These are phyloP conservation scores for Aspergillus pseudonomiae DNA, from an alignment of 2,329 filamentous ascomycete genomes.

Conservation along the genomic window DNA sequence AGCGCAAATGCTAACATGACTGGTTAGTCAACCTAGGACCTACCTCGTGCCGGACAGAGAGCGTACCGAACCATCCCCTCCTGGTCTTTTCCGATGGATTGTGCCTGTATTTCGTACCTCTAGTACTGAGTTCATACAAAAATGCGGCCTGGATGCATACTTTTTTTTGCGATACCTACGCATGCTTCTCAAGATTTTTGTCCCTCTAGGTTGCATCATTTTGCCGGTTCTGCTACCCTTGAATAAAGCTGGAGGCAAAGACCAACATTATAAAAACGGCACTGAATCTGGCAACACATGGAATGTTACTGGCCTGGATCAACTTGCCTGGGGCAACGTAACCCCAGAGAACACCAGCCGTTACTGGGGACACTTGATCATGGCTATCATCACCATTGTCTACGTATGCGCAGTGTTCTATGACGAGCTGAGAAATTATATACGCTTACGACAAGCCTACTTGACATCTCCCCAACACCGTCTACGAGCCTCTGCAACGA, in stretches of 20 bases:
- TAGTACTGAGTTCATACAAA: constrained; percentile 85
- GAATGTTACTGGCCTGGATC: constrained; percentile 71
- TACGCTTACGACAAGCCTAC: constrained; percentile 91
- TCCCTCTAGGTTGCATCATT: constrained; percentile 76
- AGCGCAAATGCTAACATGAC: background rate
- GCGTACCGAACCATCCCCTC: constrained; percentile 74
- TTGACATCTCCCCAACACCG: constrained; percentile 94
- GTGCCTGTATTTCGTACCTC: constrained; percentile 66
- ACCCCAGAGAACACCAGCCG: constrained; percentile 64
- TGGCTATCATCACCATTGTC: constrained; percentile 75
- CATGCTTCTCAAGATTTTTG: constrained; percentile 86
- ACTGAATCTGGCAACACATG: constrained; percentile 42
- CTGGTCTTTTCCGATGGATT: constrained; percentile 57
- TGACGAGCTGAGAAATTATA: constrained; percentile 80
- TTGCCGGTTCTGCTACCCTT: constrained; percentile 84
- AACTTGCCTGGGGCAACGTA: constrained; percentile 88
- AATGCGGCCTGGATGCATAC: constrained; percentile 94
- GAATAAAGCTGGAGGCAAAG: constrained; percentile 74
- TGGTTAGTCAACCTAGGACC: constrained; percentile 72
- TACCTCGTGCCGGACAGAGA: constrained; percentile 85
- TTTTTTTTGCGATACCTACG: constrained; percentile 93
- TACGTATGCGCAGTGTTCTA: constrained; percentile 91
- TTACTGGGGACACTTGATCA: constrained; percentile 81
- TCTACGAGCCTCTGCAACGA: constrained; percentile 89
- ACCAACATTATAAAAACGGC: constrained; percentile 54